These are phyloP conservation scores for Neltuma alba DNA, from an alignment of 306 rosid genomes.

Conservation along the genomic window DNA sequence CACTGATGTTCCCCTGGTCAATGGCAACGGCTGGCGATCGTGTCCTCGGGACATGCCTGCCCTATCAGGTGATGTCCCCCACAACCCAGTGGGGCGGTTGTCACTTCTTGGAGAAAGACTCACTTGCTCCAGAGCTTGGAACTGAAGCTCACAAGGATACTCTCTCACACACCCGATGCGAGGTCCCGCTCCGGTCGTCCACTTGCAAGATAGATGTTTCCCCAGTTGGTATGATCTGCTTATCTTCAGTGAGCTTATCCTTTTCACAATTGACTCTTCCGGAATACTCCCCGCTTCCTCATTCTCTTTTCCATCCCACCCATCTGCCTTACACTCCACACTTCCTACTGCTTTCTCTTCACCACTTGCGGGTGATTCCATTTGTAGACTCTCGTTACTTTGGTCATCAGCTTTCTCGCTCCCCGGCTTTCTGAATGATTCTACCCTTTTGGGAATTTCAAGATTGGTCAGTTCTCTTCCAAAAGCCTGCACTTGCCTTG, in stretches of 20 bases:
- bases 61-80: constrained; percentile 23
- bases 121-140: constrained; percentile 85
- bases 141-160: constrained; percentile 86
- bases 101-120: constrained; percentile 77
- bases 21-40: constrained; percentile 44
- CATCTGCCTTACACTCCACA: constrained; percentile 34
- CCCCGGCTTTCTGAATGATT: constrained; percentile 39
- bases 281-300: constrained; percentile 59
- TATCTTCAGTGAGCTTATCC: constrained; percentile 82
- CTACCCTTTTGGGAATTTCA: constrained; percentile 56
- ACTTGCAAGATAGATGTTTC: constrained; percentile 87
- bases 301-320: constrained; percentile 40
- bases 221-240: constrained; percentile 83
- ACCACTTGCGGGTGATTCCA: constrained; percentile 34
- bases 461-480: constrained; percentile 54
- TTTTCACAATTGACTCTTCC: constrained; percentile 67
- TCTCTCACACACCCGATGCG: constrained; percentile 92
- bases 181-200: constrained; percentile 99
- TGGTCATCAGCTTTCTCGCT: constrained; percentile 35
- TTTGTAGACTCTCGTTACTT: constrained; percentile 12
- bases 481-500: constrained; percentile 38
- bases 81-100: constrained; percentile 33
- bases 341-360: constrained; percentile 34
- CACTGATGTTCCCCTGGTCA: constrained; percentile 53
- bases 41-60: constrained; percentile 29